Evolutionary conservation across 2,329 filamentous ascomycete species (phyloP).

Genomic region (Fusarium pilosicola): DNA sequence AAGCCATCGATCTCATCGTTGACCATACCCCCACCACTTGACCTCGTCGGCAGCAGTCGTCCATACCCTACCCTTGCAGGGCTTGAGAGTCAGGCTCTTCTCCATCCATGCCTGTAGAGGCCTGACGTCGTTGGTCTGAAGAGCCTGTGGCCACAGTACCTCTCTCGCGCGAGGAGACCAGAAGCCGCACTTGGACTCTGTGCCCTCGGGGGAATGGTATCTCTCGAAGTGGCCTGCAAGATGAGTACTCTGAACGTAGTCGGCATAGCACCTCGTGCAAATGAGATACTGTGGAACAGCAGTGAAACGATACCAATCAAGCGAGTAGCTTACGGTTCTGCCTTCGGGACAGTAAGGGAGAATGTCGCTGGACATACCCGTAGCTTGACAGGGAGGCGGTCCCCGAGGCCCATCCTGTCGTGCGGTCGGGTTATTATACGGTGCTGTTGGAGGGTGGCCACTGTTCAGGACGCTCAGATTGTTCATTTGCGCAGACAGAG

Average conservation of each 20-base stretch:
- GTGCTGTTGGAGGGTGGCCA: not conserved
- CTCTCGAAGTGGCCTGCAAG: conserved; percentile 47
- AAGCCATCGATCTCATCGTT: conserved; percentile 47
- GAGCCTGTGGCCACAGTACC: conserved; percentile 48
- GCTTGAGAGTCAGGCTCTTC: conserved; percentile 37
- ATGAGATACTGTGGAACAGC: conserved; percentile 47
- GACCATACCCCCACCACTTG: conserved; percentile 47
- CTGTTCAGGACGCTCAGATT: conserved; percentile 16
- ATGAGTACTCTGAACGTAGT: conserved; percentile 47
- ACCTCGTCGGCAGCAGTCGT: conserved; percentile 38
- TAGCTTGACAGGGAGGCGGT: conserved; percentile 25
- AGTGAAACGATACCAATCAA: conserved; percentile 47
- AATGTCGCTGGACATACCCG: conserved; percentile 37
- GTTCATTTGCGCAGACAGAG: conserved; percentile 32
- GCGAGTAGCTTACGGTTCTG: conserved; percentile 42
- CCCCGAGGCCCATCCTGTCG: conserved; percentile 10
- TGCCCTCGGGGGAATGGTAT: conserved; percentile 40
- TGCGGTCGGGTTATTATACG: not conserved
- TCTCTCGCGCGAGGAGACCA: conserved; percentile 49
- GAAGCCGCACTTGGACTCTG: conserved; percentile 46
- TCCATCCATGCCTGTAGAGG: conserved; percentile 44
- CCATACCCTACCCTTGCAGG: conserved; percentile 45
- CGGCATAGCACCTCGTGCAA: conserved; percentile 55
- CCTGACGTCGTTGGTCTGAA: conserved; percentile 40
- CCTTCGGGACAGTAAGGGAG: conserved; percentile 45